Conservation (phyloP, 176 grass and related monocot genomes). For the Zea luxurians region DNA sequence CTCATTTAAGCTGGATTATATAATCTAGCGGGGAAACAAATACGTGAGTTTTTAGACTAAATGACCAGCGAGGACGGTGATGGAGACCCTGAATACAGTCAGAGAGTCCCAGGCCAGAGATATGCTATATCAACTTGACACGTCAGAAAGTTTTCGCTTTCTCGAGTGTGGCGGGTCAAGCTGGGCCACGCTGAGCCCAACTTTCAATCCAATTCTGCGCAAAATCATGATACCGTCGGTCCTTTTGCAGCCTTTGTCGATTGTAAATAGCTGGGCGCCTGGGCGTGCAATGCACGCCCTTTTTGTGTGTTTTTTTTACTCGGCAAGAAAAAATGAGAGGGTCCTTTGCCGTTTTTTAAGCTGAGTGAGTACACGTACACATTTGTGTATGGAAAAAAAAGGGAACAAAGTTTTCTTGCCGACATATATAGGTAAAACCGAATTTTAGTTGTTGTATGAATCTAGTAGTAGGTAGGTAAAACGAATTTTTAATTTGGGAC, state of each 20-base stretch:
- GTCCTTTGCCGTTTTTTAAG: not conserved
- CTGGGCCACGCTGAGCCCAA: constrained; percentile 35
- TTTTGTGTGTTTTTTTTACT: constrained; percentile 1
- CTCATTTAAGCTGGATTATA: too few relatives aligned
- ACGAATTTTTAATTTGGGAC: too few relatives aligned
- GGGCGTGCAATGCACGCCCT: too few relatives aligned
- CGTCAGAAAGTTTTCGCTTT: constrained; percentile 35
- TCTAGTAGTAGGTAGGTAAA: too few relatives aligned
- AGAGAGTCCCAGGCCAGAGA: not conserved
- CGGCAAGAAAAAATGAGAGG: not conserved
- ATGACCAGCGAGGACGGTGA: constrained; percentile 6
- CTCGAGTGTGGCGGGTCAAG: constrained; percentile 28
- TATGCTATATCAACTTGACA: not conserved
- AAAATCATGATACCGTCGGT: constrained; percentile 40
- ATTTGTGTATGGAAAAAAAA: not conserved
- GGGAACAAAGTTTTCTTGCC: too few relatives aligned
- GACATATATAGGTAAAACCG: too few relatives aligned
- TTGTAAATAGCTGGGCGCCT: constrained; percentile 25
- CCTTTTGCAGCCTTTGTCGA: constrained; percentile 41
- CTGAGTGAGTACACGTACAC: not conserved
- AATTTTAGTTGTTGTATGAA: too few relatives aligned
- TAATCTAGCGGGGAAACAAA: too few relatives aligned
- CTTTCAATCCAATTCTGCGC: constrained; percentile 50
- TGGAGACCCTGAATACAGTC: constrained; percentile 14
- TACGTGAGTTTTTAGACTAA: too few relatives aligned